These are phyloP conservation scores for Zoysia japonica DNA, from an alignment of 176 grass and related monocot genomes.

Conservation along the genomic window DNA sequence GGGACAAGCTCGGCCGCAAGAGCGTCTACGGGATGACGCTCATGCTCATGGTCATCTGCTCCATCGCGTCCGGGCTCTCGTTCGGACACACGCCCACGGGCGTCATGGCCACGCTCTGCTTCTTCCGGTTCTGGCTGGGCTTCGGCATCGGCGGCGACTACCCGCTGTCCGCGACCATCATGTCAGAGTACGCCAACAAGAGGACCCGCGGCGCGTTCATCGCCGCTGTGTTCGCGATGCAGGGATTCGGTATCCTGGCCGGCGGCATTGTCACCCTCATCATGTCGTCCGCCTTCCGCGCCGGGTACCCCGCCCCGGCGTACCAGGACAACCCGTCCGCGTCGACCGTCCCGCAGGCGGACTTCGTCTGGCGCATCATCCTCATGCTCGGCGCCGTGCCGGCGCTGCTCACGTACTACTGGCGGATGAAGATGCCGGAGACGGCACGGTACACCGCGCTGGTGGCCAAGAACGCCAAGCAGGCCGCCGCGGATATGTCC, in stretches of 20 bases:
- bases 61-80: slow-evolving; percentile 45
- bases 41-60: slow-evolving; percentile 47
- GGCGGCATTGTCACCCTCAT: slow-evolving; percentile 51
- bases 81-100: slow-evolving; percentile 46
- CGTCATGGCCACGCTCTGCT: slow-evolving; percentile 62
- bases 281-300: slow-evolving; percentile 45
- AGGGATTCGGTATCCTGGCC: slow-evolving; percentile 64
- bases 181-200: slow-evolving; percentile 82
- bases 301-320: slow-evolving; percentile 11
- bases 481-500: slow-evolving; percentile 74
- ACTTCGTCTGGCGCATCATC: slow-evolving; percentile 66
- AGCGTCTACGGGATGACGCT: slow-evolving; percentile 54
- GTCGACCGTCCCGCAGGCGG: slow-evolving; percentile 43
- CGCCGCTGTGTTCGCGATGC: slow-evolving; percentile 82
- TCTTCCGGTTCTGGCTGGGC: slow-evolving; percentile 81
- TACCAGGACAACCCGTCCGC: slow-evolving; percentile 20
- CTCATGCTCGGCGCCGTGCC: slow-evolving; percentile 61
- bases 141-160: slow-evolving; percentile 70
- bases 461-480: slow-evolving; percentile 63
- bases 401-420: slow-evolving; percentile 67
- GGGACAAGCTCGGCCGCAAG: slow-evolving; percentile 72
- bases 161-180: slow-evolving; percentile 71
- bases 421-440: slow-evolving; percentile 84
- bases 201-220: slow-evolving; percentile 44
- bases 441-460: slow-evolving; percentile 84